Base-by-base conservation (phyloP, 1,139 yeast genomes). In the Lodderomyces margitis region DNA sequence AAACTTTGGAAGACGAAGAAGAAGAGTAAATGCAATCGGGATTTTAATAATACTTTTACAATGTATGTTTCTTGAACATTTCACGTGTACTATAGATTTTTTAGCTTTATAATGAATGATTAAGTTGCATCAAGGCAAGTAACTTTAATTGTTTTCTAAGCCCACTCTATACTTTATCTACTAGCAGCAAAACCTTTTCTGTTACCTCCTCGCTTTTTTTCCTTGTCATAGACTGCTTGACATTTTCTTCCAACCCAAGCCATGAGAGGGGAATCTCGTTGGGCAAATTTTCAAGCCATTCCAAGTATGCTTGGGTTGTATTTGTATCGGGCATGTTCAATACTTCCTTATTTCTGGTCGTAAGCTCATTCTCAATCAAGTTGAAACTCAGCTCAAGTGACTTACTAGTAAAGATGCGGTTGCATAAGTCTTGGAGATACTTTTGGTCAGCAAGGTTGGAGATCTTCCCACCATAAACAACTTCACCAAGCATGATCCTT, bases 1-100 rank as follows among this genome's bases (percentile, higher is more conserved):
- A 91, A 81, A 88, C 96, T 72, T 83, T 87, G 75, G 95, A 87
- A 78, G 95, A 86, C 78, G 91, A 83, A 66, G 87, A 83, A 73
- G 70, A 71, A 69, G 54, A 50, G 55, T 52, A 51, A 49, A 19
- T 20, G 16, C 19, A 27, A 48, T 44, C n/a, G n/a, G n/a, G n/a
- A n/a, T n/a, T n/a, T n/a, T n/a, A n/a, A n/a, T n/a, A n/a, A n/a
- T n/a, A n/a, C n/a, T n/a, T n/a, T n/a, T n/a, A n/a, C n/a, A n/a
- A n/a, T n/a, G n/a, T n/a, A n/a, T n/a, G n/a, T n/a, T n/a, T n/a
- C n/a, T n/a, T n/a, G n/a, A n/a, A n/a, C 9, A 14, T 4, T 28
- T 9, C 10, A 15, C 25, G 24, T 33, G 36, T 33, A 19, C 25
- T 33, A 33, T 33, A 33, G 36, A 12, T 21, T 28, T 15, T 28